Conservation (phyloP, 2,329 filamentous ascomycete species). For the Aspergillus sp. region DNA sequence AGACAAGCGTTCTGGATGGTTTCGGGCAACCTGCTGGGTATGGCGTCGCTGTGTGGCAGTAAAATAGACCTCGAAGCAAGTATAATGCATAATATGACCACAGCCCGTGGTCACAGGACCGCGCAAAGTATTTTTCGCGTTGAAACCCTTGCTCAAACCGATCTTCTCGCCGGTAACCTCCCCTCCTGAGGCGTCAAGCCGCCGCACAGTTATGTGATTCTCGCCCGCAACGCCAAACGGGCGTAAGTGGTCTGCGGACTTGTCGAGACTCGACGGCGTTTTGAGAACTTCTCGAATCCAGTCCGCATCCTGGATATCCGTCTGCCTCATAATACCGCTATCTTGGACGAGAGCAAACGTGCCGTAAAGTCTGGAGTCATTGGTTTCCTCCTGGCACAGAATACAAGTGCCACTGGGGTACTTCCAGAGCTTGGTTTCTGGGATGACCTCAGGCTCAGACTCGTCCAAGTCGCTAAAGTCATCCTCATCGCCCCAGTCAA, state of each 20-base stretch:
- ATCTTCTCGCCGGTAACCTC: slow-evolving; percentile 76
- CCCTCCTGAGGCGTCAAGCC: slow-evolving; percentile 73
- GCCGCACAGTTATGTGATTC: slow-evolving; percentile 77
- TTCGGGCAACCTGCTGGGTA: slow-evolving; percentile 87
- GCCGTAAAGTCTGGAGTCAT: slow-evolving; percentile 85
- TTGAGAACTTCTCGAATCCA: slow-evolving; percentile 81
- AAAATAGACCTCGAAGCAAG: slow-evolving; percentile 91
- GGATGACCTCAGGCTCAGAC: slow-evolving; percentile 53
- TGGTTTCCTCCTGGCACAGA: slow-evolving; percentile 92
- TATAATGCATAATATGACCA: slow-evolving; percentile 98
- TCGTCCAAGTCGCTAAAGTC: slow-evolving; percentile 68
- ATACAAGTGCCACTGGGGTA: slow-evolving; percentile 95
- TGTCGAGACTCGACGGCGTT: slow-evolving; percentile 80
- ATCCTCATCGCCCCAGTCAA: slow-evolving; percentile 88
- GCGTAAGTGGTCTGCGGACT: slow-evolving; percentile 77
- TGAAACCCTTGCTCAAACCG: slow-evolving; percentile 87
- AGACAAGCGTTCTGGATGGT: slow-evolving; percentile 82
- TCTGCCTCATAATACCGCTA: slow-evolving; percentile 84
- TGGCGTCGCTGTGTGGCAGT: slow-evolving; percentile 83
- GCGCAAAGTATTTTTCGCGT: slow-evolving; percentile 65
- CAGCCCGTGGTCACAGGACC: slow-evolving; percentile 90
- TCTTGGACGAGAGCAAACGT: slow-evolving; percentile 90
- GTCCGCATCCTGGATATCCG: slow-evolving; percentile 78
- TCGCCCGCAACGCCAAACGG: slow-evolving; percentile 91
- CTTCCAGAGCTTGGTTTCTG: slow-evolving; percentile 78